These are phyloP conservation scores for Claviceps digitariae DNA, from an alignment of 2,329 filamentous ascomycete genomes.

Conservation along the genomic window DNA sequence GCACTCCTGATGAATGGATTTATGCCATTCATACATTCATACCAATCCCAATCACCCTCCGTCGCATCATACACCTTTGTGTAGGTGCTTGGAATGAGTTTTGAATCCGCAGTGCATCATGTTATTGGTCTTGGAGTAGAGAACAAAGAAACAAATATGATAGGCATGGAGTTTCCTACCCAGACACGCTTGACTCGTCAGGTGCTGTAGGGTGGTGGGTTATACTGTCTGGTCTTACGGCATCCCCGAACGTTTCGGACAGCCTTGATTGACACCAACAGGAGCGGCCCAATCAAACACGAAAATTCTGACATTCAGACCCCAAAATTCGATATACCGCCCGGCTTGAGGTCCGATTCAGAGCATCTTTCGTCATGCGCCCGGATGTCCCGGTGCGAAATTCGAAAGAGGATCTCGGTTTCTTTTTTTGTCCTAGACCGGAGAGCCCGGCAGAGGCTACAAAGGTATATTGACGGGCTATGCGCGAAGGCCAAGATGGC, in stretches of 20 bases:
- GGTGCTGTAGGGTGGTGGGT: neutral
- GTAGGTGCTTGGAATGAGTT: neutral
- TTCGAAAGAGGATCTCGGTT: neutral
- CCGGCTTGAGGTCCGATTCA: neutral
- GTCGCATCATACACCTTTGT: neutral
- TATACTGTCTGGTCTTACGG: neutral
- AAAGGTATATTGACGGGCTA: neutral
- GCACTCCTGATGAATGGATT: neutral
- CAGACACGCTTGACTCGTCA: neutral
- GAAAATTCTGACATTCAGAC: neutral
- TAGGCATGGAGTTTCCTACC: no score
- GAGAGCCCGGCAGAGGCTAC: neutral
- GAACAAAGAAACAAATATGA: neutral
- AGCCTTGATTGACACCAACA: neutral
- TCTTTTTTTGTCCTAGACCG: neutral
- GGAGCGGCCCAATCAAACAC: neutral
- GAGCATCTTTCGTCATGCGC: neutral
- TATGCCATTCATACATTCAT: neutral
- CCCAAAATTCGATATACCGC: neutral
- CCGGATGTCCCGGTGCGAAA: neutral
- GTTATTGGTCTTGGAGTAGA: neutral
- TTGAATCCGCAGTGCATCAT: neutral
- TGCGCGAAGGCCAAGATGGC: neutral
- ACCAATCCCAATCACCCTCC: neutral
- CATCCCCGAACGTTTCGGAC: neutral